Evolutionary conservation across 148 eudicot species (phyloP), one percentile per base, ranked within the genome.

Genomic region (Cornus suecica): DNA sequence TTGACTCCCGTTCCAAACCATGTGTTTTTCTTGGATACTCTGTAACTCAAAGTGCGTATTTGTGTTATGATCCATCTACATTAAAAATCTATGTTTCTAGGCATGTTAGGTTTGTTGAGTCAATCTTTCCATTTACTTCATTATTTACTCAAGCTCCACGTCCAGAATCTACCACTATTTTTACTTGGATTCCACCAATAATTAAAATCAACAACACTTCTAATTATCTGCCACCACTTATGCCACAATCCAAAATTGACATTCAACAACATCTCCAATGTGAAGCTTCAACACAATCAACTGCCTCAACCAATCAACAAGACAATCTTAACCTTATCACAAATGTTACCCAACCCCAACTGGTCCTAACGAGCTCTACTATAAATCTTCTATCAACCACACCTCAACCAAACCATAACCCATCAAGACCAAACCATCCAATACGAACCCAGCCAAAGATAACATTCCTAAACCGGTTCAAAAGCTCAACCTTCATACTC

Each of bases 11-110:
- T n/a, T 25, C 26, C 65, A n/a, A n/a, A n/a, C n/a, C n/a, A n/a
- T n/a, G n/a, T n/a, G n/a, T n/a, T n/a, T n/a, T n/a, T n/a, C n/a
- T 62, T 62, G 65, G 65, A 26, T 62, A 62, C 65, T 62, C 65
- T 62, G 27, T 62, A 0, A 62, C 65, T n/a, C 65, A 62, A 62
- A 62, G 65, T 62, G 65, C 65, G 9, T 62, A 62, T 13, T 25
- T 3, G 10, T 62, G 65, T 62, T 13, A 22, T 3, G 65, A 62
- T 25, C 65, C 65, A 5, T 62, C 65, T 3, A 3, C 24, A 26
- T 62, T 27, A 20, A 62, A 4, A 62, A 62, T 62, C 25, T 62
- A 62, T 62, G 65, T 62, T n/a, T n/a, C n/a, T n/a, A n/a, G n/a
- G n/a, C n/a, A n/a, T n/a, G n/a, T n/a, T n/a, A n/a, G n/a, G n/a